Conservation (phyloP, 2,329 filamentous ascomycete genomes). For the Sclerotinia spermophila region DNA sequence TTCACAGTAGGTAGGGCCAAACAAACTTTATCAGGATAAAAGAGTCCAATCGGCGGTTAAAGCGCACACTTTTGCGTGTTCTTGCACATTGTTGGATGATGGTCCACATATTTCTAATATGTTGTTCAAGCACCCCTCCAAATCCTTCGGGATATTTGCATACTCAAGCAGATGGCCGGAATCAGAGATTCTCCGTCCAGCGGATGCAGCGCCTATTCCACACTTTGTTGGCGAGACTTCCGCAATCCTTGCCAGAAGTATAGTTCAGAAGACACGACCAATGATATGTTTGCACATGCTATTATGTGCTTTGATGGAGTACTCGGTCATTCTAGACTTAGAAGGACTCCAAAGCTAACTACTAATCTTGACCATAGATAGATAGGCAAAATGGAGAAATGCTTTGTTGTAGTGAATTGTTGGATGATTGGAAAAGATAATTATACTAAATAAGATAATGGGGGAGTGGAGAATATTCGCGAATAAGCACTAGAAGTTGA, state of each 20-base stretch:
- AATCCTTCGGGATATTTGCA: background rate
- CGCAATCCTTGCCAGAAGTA: slow-evolving; percentile 8
- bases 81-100: background rate
- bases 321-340: slow-evolving; percentile 1
- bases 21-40: background rate
- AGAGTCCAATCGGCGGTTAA: background rate
- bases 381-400: background rate
- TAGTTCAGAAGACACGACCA: slow-evolving; percentile 9
- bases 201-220: background rate
- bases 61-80: background rate
- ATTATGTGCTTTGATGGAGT: slow-evolving; percentile 3
- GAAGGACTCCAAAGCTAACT: background rate
- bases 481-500: background rate
- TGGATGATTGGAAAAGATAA: slow-evolving; percentile 1
- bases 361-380: background rate
- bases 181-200: background rate
- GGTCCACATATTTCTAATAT: background rate
- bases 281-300: slow-evolving; percentile 10
- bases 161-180: background rate
- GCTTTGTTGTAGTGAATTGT: background rate
- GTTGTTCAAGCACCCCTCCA: slow-evolving; percentile 7
- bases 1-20: background rate
- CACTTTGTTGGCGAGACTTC: background rate
- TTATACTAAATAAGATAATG: background rate
- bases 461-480: slow-evolving; percentile 9